Percentiles rank a stretch among this genome's conserved stretches.
Evolutionary conservation across 768 basidiomycete species (phyloP).

Genomic region (Russula compacta): DNA sequence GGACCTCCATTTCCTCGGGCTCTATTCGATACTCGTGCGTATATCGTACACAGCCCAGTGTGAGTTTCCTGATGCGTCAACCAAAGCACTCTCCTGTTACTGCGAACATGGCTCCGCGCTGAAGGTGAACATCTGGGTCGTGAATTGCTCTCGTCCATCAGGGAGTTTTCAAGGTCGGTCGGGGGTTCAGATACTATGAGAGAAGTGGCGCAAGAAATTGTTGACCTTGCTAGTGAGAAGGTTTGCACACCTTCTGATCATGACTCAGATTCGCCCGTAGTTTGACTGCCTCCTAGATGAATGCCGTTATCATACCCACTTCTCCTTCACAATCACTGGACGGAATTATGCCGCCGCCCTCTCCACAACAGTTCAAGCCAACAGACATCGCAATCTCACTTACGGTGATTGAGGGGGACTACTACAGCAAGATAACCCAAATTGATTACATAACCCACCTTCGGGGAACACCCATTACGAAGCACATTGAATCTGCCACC

Average conservation of each 20-base stretch:
- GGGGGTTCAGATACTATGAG: conserved; percentile 7
- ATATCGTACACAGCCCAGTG: not conserved
- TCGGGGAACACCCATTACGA: conserved; percentile 25
- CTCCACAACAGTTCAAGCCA: conserved; percentile 30
- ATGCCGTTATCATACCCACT: not conserved
- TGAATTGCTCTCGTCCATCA: conserved; percentile 23
- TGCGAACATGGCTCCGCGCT: conserved; percentile 8
- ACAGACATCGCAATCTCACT: conserved; percentile 36
- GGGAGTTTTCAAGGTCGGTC: conserved; percentile 3
- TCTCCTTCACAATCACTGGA: not conserved
- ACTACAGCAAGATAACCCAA: conserved; percentile 31
- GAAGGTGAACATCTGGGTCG: conserved; percentile 18
- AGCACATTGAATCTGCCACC: conserved; percentile 28
- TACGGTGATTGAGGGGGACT: conserved; percentile 37
- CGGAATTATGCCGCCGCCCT: not conserved
- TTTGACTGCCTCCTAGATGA: conserved; percentile 1
- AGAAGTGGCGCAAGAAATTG: not conserved
- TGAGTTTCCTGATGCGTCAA: not conserved
- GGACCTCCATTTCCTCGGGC: not conserved
- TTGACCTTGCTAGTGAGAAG: conserved; percentile 2
- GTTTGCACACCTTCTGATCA: not conserved
- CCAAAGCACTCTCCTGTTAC: conserved; percentile 6
- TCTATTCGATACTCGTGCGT: conserved; percentile 13
- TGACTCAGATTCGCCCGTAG: not conserved
- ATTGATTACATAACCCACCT: conserved; percentile 38